Evolutionary conservation across 345 rosid genomes (phyloP).

Genomic region (Corchorus olitorius): DNA sequence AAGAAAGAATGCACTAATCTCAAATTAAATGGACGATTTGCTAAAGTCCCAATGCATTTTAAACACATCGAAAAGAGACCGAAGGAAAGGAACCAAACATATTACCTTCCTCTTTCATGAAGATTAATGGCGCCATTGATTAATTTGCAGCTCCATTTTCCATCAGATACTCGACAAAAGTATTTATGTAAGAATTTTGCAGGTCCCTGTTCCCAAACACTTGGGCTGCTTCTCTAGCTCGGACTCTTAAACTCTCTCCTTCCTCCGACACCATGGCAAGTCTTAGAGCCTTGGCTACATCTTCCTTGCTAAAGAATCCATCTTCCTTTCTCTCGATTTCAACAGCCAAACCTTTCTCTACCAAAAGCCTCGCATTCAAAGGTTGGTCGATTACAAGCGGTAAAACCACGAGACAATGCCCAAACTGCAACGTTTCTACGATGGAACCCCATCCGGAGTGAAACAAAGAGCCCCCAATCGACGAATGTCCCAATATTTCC

Average conservation of each 20-base stretch:
- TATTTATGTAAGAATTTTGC: background rate
- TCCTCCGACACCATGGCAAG: constrained; percentile 27
- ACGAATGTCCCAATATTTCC: constrained; percentile 35
- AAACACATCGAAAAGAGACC: too few species aligned
- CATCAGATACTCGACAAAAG: constrained; percentile 20
- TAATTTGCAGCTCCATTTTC: constrained; percentile 1
- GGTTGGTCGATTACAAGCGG: constrained; percentile 27
- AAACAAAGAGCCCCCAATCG: constrained; percentile 36
- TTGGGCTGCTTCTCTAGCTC: background rate
- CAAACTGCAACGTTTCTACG: constrained; percentile 28
- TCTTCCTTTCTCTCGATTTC: constrained; percentile 29
- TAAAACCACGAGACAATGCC: constrained; percentile 19
- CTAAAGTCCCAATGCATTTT: too few species aligned
- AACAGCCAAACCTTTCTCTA: constrained; percentile 28
- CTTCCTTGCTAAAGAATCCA: constrained; percentile 27
- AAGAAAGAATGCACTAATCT: too few species aligned
- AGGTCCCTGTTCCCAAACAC: constrained; percentile 16
- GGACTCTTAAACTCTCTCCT: constrained; percentile 9
- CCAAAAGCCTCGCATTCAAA: constrained; percentile 24
- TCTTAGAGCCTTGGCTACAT: constrained; percentile 21
- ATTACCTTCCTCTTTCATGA: too few species aligned
- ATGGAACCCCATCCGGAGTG: constrained; percentile 31
- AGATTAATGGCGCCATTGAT: background rate
- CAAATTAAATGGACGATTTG: too few species aligned
- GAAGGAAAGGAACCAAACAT: background rate